Percentiles rank a stretch among this genome's conserved stretches.
phyloP scores from a whole-genome alignment of 148 eudicot genomes.

The Dysphania ambrosioides region DNA sequence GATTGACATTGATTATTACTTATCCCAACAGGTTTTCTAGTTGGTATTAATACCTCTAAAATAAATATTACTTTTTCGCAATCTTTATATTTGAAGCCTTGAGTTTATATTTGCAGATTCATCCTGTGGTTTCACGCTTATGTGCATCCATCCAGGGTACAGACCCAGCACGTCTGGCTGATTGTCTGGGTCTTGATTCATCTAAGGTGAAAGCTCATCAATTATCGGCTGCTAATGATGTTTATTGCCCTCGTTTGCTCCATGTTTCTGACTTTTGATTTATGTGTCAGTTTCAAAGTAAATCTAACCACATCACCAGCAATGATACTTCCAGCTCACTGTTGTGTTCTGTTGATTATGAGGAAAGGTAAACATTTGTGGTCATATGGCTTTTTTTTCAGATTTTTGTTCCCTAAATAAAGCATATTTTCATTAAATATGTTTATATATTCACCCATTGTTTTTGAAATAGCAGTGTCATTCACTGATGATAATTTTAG shows the following conservation, averaged over 20 bases:
- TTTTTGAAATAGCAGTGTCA: background rate
- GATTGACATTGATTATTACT: constrained; percentile 90
- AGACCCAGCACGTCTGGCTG: constrained; percentile 91
- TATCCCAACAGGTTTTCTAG: constrained; percentile 77
- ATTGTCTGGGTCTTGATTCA: constrained; percentile 94
- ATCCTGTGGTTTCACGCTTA: constrained; percentile 94
- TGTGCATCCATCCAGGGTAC: constrained; percentile 99
- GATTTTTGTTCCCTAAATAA: background rate
- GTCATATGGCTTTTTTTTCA: background rate
- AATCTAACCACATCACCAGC: constrained; percentile 44
- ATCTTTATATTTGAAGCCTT: constrained; percentile 16
- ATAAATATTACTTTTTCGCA: background rate
- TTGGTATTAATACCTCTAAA: background rate
- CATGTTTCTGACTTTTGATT: constrained; percentile 24
- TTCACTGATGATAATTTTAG: background rate
- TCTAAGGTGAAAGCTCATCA: constrained; percentile 53
- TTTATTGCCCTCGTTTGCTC: constrained; percentile 10
- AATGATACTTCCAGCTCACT: constrained; percentile 56
- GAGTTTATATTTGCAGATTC: constrained; percentile 54
- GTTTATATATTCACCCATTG: background rate
- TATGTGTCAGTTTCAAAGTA: constrained; percentile 69
- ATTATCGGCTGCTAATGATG: background rate
- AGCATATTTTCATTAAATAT: background rate
- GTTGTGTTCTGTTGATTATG: constrained; percentile 59
- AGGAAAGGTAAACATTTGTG: constrained; percentile 58